Evolutionary conservation across 257 asterid genomes (phyloP).

Genomic region (Cynanchum wilfordii): DNA sequence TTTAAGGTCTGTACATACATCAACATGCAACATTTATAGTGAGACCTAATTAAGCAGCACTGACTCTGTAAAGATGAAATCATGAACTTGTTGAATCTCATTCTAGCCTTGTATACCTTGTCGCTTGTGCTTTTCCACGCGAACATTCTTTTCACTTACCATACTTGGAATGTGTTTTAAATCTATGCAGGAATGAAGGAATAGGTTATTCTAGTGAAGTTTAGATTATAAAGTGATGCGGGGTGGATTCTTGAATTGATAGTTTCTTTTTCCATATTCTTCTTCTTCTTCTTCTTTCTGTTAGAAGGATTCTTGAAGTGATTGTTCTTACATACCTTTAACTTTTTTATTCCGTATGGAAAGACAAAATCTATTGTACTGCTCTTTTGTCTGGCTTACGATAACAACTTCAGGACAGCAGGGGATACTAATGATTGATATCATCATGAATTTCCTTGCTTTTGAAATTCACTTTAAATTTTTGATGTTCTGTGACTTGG

Average conservation of each 20-base stretch:
- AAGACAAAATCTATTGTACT: background rate
- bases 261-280: too few species aligned
- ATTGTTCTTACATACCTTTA: background rate
- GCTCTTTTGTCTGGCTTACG: constrained; percentile 1
- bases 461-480: background rate
- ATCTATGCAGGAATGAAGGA: background rate
- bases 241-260: background rate
- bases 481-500: too few species aligned
- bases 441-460: background rate
- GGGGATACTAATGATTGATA: background rate
- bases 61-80: background rate
- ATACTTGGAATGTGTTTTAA: background rate
- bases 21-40: background rate
- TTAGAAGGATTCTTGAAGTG: background rate
- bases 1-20: constrained; percentile 4
- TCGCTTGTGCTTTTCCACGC: background rate
- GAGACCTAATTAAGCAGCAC: background rate
- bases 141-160: background rate
- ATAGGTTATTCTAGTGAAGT: background rate
- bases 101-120: background rate
- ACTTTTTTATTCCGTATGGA: constrained; percentile 5
- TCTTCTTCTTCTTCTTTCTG: too few species aligned
- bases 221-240: background rate
- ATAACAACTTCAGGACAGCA: background rate
- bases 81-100: background rate